These are phyloP conservation scores for Nakaseomyces glabratus DNA, from an alignment of 1,139 yeast species.

Conservation along the genomic window DNA sequence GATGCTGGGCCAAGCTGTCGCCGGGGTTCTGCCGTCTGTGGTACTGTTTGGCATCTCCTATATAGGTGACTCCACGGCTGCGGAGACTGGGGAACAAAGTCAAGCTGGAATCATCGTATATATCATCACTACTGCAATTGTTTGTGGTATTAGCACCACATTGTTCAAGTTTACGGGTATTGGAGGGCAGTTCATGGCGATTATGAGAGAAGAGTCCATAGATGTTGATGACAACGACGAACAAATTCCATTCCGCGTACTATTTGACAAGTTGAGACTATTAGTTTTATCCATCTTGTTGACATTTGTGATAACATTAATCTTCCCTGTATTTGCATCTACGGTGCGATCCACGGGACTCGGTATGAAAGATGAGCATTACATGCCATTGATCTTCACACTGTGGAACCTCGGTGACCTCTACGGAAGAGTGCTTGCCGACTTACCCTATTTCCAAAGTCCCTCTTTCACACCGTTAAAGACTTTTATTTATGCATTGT, in stretches of 20 bases:
- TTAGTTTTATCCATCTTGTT: constrained; percentile 65
- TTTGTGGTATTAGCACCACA: constrained; percentile 44
- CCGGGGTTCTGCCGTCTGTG: constrained; percentile 83
- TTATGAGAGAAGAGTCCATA: constrained; percentile 1
- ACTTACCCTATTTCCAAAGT: constrained; percentile 19
- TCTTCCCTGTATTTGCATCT: constrained; percentile 88
- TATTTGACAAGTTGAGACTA: constrained; percentile 51
- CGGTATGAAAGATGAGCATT: constrained; percentile 36
- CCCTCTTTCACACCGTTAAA: constrained; percentile 22
- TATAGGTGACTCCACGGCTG: constrained; percentile 22
- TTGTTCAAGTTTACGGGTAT: constrained; percentile 26
- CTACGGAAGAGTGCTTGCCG: constrained; percentile 68
- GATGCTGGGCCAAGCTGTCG: constrained; percentile 90
- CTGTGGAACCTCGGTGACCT: constrained; percentile 89
- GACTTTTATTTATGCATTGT: constrained; percentile 44
- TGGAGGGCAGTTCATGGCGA: constrained; percentile 2
- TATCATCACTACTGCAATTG: constrained; percentile 60
- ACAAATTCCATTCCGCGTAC: constrained; percentile 30
- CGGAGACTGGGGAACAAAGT: constrained; percentile 32
- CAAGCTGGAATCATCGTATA: constrained; percentile 49
- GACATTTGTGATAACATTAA: constrained; percentile 66
- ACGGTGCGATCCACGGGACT: constrained; percentile 40
- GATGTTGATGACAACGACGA: constrained; percentile 1
- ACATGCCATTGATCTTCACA: constrained; percentile 68
- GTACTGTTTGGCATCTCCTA: constrained; percentile 58